These are phyloP conservation scores for Flammula alnicola DNA, from an alignment of 1,284 basidiomycete genomes.

Conservation along the genomic window DNA sequence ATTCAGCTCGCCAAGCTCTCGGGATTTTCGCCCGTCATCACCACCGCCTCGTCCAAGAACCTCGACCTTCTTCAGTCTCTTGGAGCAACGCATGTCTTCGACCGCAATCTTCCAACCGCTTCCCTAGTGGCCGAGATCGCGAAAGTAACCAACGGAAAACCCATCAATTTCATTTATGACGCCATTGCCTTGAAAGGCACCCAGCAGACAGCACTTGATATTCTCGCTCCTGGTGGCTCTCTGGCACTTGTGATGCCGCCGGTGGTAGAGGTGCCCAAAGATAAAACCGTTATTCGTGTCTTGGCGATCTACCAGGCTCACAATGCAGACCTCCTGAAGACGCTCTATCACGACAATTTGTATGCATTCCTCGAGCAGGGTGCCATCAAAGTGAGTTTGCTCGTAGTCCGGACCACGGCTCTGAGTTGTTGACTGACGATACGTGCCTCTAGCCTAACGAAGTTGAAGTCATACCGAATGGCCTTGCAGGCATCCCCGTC, in stretches of 20 bases:
- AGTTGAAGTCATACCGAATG: conserved; percentile 42
- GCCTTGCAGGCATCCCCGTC: conserved; percentile 47
- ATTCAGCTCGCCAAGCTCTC: conserved; percentile 47
- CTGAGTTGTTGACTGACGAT: too few relatives aligned
- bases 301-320: conserved; percentile 6
- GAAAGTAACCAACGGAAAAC: conserved; percentile 29
- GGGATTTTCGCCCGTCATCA: conserved; percentile 58
- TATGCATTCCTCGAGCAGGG: conserved; percentile 10
- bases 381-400: background rate
- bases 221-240: conserved; percentile 27
- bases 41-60: conserved; percentile 54
- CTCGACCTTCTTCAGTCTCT: conserved; percentile 46
- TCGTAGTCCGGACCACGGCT: too few relatives aligned
- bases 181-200: conserved; percentile 32
- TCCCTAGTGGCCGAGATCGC: conserved; percentile 34
- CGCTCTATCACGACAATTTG: conserved; percentile 16
- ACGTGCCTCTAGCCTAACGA: background rate
- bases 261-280: background rate
- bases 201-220: conserved; percentile 21
- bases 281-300: conserved; percentile 11
- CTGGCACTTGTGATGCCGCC: conserved; percentile 20
- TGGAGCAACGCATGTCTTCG: conserved; percentile 59
- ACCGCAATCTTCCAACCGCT: conserved; percentile 39
- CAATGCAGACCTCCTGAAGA: conserved; percentile 9
- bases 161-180: conserved; percentile 47